A percentile compares a stretch with the other conserved stretches of the same genome.
Evolutionary conservation across 2,329 filamentous ascomycete genomes (phyloP).

Genomic region (Penicillium vulpinum): DNA sequence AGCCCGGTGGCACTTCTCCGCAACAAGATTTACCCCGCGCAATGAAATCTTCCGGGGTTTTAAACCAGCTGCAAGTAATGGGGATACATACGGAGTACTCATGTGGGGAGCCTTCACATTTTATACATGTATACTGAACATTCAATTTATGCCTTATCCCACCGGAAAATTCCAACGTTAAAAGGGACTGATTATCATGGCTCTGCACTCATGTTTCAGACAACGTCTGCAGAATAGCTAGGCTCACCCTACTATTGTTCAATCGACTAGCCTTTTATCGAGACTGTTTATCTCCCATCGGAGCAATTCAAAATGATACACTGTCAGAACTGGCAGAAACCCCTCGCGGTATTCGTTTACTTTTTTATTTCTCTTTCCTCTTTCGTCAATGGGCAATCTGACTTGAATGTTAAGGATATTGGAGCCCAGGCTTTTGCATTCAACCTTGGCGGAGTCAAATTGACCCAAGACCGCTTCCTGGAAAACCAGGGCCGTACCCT

Average conservation of each 20-base stretch:
- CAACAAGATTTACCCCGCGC: neutral
- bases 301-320: neutral
- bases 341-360: neutral
- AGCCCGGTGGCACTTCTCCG: neutral
- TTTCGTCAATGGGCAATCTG: neutral
- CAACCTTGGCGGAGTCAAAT: slow-evolving; percentile 1
- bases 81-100: neutral
- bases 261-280: neutral
- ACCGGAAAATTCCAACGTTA: neutral
- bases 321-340: neutral
- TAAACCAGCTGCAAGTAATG: neutral
- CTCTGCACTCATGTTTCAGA: neutral
- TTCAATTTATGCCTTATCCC: neutral
- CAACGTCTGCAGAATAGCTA: neutral
- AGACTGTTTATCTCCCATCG: neutral
- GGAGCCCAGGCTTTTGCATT: slow-evolving; percentile 1
- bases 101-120: neutral
- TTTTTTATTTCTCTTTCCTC: neutral
- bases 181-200: neutral
- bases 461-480: slow-evolving; percentile 33
- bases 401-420: neutral
- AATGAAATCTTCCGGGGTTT: neutral
- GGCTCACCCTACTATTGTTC: neutral
- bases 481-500: slow-evolving; percentile 52
- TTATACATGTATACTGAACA: neutral